Conservation (phyloP, 2,329 filamentous ascomycete genomes). For the Cytospora piceae region DNA sequence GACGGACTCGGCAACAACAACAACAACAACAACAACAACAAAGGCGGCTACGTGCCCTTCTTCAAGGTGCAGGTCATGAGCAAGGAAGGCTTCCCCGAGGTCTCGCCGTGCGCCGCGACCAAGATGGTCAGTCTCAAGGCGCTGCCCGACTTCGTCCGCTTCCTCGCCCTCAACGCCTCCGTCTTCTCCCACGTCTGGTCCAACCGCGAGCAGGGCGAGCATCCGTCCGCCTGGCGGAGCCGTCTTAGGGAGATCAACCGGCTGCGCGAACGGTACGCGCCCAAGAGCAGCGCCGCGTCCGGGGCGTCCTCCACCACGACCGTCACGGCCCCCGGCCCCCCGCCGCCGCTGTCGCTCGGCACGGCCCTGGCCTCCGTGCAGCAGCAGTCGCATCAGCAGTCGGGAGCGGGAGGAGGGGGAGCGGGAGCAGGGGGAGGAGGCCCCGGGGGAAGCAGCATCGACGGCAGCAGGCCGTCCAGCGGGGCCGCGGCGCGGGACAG, state of each 20-base stretch:
- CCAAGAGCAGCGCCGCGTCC: slow-evolving; percentile 45
- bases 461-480: slow-evolving; percentile 46
- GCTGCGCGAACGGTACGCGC: slow-evolving; percentile 70
- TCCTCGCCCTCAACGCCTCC: slow-evolving; percentile 89
- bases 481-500: slow-evolving; percentile 61
- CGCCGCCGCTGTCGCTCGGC: slow-evolving; percentile 26
- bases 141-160: slow-evolving; percentile 81
- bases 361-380: slow-evolving; percentile 31
- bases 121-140: slow-evolving; percentile 87
- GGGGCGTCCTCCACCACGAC: slow-evolving; percentile 38
- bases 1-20: slow-evolving; percentile 1
- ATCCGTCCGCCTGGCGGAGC: slow-evolving; percentile 87
- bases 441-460: slow-evolving; percentile 31
- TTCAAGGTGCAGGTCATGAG: slow-evolving; percentile 91
- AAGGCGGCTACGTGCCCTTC: slow-evolving; percentile 54
- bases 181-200: slow-evolving; percentile 94
- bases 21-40: slow-evolving; percentile 5
- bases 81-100: slow-evolving; percentile 85
- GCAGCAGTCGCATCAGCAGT: slow-evolving; percentile 28
- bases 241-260: slow-evolving; percentile 83
- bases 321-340: slow-evolving; percentile 28
- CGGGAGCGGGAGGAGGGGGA: too few relatives aligned
- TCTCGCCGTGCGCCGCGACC: slow-evolving; percentile 85
- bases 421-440: too few relatives aligned
- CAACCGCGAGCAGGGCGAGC: slow-evolving; percentile 74